Evolutionary conservation across 2,329 filamentous ascomycete species (phyloP).

Genomic region (Neofusicoccum umdonicola): DNA sequence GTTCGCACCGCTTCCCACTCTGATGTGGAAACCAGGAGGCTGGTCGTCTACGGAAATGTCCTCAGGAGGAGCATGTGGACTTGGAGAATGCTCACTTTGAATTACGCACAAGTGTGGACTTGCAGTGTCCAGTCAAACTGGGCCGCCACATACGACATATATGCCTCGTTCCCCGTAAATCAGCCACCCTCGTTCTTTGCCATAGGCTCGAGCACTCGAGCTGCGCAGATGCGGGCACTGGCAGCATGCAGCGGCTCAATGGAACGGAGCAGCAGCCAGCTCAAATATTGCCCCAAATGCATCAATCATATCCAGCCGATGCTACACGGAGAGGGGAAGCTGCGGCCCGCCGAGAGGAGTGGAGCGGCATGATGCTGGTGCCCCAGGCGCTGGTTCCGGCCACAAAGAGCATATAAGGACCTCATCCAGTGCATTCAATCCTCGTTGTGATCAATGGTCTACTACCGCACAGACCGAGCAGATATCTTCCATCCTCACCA

Average conservation of each 20-base stretch:
- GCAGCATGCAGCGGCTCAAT: not conserved
- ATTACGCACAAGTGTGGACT: too few species aligned
- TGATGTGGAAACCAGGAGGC: too few species aligned
- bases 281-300: not conserved
- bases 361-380: not conserved
- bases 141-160: not conserved
- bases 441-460: too few species aligned
- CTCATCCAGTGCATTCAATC: not conserved
- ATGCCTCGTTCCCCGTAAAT: not conserved
- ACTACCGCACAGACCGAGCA: too few species aligned
- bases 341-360: not conserved
- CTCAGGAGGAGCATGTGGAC: too few species aligned
- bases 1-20: too few species aligned
- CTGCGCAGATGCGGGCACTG: not conserved
- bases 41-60: too few species aligned
- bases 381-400: not conserved
- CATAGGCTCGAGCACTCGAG: not conserved
- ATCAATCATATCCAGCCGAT: not conserved
- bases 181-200: not conserved
- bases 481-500: too few species aligned
- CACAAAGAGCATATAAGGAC: not conserved
- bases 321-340: constrained; percentile 4
- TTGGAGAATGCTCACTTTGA: too few species aligned
- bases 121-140: too few species aligned
- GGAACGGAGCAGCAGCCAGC: too few species aligned